Evolutionary conservation across 208 protist genomes (phyloP), one percentile per base, ranked within the genome.

Genomic region (Blastocrithidia nonstop): DNA sequence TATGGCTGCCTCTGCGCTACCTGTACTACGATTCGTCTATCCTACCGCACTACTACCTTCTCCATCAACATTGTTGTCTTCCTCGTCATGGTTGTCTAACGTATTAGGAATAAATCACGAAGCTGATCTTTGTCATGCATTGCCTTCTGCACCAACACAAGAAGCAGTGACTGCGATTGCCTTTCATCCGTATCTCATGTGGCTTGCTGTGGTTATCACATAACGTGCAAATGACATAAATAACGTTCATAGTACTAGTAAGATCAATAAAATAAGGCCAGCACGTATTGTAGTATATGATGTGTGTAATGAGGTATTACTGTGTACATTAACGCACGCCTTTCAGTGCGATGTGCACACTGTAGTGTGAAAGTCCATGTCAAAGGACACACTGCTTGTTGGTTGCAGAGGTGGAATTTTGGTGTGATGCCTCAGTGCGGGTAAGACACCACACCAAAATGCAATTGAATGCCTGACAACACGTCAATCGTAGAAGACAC

Each of bases 331-430:
- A 13, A 65, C 67, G 17, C 78, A 93, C 43, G 69, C 70, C 26
- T 87, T 93, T 50, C 78, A 87, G 59, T 45, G 39, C 6, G 48
- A 70, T 6, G 67, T 79, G 15, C 17, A 62, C 19, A 53, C 59
- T 22, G 21, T 93, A 43, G 62, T 66, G 35, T 93, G 83, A 79
- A 86, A 87, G 47, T 70, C 75, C 15, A 50, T 53, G 11, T 52
- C 75, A 19, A 50, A 57, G 24, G 76, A 86, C 47, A 71, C 77
- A 8, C 53, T 90, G 3, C 61, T 66, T 23, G 81, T 90, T 11
- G 81, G 81, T 38, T 87, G 76, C 44, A 38, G 57, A 6, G 76
- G 75, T 20, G 81, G 81, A 4, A 71, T 80, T 37, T 56, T 93
- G 42, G 33, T 86, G 29, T 88, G 76, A 73, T 68, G 53, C 19